Evolutionary conservation across 1,139 yeast species (phyloP).

Genomic region (Candida tropicalis): DNA sequence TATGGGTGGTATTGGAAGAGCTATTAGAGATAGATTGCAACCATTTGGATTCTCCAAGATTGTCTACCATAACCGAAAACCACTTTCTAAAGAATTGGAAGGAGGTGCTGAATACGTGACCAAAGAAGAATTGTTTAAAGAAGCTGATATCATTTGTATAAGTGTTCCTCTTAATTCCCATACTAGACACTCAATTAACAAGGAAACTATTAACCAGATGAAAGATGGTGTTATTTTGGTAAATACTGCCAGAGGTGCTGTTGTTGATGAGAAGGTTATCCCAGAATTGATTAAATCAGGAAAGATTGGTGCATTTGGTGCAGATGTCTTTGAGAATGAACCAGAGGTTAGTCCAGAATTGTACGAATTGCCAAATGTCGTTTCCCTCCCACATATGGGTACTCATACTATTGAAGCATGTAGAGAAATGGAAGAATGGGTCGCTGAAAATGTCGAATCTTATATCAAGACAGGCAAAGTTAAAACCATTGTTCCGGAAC

Average conservation of each 20-base stretch:
- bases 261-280: constrained; percentile 68
- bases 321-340: constrained; percentile 86
- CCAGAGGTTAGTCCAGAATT: constrained; percentile 69
- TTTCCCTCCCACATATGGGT: constrained; percentile 82
- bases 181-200: constrained; percentile 62
- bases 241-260: constrained; percentile 76
- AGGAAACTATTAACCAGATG: constrained; percentile 54
- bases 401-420: constrained; percentile 67
- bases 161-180: constrained; percentile 62
- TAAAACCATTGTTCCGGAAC: constrained; percentile 69
- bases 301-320: constrained; percentile 70
- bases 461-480: constrained; percentile 62
- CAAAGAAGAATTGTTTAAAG: constrained; percentile 54
- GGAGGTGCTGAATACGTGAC: constrained; percentile 57
- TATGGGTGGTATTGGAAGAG: constrained; percentile 78
- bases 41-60: constrained; percentile 67
- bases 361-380: constrained; percentile 55
- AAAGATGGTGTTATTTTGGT: constrained; percentile 66
- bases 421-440: constrained; percentile 58
- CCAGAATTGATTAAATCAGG: constrained; percentile 66
- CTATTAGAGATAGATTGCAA: constrained; percentile 59
- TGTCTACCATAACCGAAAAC: constrained; percentile 62
- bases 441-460: constrained; percentile 46
- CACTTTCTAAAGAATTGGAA: constrained; percentile 56
- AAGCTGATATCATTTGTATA: constrained; percentile 61